These are phyloP conservation scores for Plasmodium knowlesi DNA, from an alignment of 169 alveolate species.

Conservation along the genomic window DNA sequence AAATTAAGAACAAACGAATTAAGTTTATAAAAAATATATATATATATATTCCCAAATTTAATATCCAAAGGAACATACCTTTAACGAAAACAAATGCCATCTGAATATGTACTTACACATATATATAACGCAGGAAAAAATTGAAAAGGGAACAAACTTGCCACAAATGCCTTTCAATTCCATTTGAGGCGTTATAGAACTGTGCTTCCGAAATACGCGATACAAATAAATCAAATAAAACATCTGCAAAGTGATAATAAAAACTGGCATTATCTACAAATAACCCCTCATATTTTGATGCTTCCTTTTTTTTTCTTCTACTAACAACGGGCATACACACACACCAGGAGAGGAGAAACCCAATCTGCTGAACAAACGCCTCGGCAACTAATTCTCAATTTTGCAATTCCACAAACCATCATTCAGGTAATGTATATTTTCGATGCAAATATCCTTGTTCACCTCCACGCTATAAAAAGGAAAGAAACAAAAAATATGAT, in stretches of 20 bases:
- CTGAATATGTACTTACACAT: neutral
- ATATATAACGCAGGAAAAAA: neutral
- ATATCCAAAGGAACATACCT: neutral
- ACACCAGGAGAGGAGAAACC: neutral
- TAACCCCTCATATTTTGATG: neutral
- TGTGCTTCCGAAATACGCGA: neutral
- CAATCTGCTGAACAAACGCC: neutral
- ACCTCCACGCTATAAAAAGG: conserved; percentile 80
- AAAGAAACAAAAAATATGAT: neutral
- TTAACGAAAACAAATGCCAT: neutral
- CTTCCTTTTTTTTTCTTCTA: neutral
- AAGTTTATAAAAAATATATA: neutral
- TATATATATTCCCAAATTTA: neutral
- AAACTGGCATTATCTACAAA: neutral
- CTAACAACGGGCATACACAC: neutral
- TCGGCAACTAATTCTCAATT: conserved; percentile 40
- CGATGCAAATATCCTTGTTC: conserved; percentile 94
- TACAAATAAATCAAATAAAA: neutral
- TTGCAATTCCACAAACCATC: conserved; percentile 96
- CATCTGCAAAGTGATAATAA: neutral
- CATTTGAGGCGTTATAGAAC: neutral
- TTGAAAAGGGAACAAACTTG: neutral
- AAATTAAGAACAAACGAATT: neutral
- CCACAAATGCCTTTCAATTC: neutral
- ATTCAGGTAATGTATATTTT: conserved; percentile 91